Conservation (phyloP, 1,139 yeast genomes). For the Hyphopichia buzzinii region DNA sequence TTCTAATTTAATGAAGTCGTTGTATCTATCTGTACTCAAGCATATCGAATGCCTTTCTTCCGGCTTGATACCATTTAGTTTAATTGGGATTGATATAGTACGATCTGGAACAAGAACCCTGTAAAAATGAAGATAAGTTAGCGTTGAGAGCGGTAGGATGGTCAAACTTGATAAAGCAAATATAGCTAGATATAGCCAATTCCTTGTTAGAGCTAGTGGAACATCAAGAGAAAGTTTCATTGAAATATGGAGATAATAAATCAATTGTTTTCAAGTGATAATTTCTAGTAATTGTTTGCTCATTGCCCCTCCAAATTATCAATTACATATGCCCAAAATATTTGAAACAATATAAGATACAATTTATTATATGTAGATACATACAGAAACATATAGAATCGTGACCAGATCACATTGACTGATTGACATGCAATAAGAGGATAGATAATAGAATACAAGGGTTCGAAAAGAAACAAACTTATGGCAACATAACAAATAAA, state of each 20-base stretch:
- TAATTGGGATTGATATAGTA: constrained; percentile 13
- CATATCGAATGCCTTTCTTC: not conserved
- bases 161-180: constrained; percentile 16
- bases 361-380: not conserved
- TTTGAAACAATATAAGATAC: not conserved
- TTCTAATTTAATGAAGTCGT: constrained; percentile 7
- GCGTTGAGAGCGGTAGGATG: constrained; percentile 23
- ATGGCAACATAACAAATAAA: not conserved
- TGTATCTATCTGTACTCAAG: not conserved
- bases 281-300: no score
- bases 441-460: not conserved
- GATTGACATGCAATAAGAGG: not conserved
- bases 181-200: constrained; percentile 19
- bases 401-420: not conserved
- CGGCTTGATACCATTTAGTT: not conserved
- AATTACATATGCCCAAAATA: no score
- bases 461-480: not conserved
- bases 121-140: constrained; percentile 27
- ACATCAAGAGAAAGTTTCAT: constrained; percentile 5
- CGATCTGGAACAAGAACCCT: constrained; percentile 21
- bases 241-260: no score
- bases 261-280: no score
- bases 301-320: no score
- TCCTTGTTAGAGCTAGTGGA: constrained; percentile 9
- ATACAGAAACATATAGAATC: not conserved